Evolutionary conservation across 352 stramenopile species (phyloP).

Genomic region (Phytophthora foliorum): DNA sequence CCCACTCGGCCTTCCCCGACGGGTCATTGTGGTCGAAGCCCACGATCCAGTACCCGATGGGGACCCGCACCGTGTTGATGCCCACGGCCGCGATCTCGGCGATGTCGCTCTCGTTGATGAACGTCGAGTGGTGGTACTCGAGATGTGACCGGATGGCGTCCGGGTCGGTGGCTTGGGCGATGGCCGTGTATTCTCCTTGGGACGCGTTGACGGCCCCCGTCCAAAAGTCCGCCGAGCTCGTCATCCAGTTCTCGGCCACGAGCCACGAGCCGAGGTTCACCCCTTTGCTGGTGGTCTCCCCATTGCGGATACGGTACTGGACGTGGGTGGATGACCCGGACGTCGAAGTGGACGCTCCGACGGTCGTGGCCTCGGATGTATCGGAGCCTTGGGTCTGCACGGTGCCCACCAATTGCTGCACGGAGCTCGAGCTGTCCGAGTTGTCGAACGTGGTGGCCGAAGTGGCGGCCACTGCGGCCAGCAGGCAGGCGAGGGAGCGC

Average conservation of each 20-base stretch:
- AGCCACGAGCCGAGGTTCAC: constrained; percentile 87
- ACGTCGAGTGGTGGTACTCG: constrained; percentile 64
- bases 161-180: constrained; percentile 47
- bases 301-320: constrained; percentile 67
- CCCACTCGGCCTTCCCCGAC: constrained; percentile 50
- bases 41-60: constrained; percentile 85
- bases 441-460: constrained; percentile 28
- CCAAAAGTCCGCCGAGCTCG: constrained; percentile 63
- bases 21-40: constrained; percentile 73
- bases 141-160: constrained; percentile 54
- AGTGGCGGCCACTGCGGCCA: constrained; percentile 8
- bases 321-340: constrained; percentile 48
- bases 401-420: constrained; percentile 19
- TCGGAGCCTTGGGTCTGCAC: constrained; percentile 20
- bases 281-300: constrained; percentile 53
- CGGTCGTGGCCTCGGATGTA: constrained; percentile 1
- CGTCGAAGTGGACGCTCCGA: constrained; percentile 15
- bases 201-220: constrained; percentile 42
- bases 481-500: constrained; percentile 14
- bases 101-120: constrained; percentile 81
- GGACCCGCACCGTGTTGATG: constrained; percentile 86
- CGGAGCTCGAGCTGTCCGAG: constrained; percentile 13
- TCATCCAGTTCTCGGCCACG: constrained; percentile 88
- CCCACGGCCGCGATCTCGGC: constrained; percentile 60
- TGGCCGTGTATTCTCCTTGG: constrained; percentile 72